Percentiles rank a stretch among this genome's conserved stretches.
Evolutionary conservation across 148 eudicot genomes (phyloP).

Genomic region (Dianthus caryophyllus): DNA sequence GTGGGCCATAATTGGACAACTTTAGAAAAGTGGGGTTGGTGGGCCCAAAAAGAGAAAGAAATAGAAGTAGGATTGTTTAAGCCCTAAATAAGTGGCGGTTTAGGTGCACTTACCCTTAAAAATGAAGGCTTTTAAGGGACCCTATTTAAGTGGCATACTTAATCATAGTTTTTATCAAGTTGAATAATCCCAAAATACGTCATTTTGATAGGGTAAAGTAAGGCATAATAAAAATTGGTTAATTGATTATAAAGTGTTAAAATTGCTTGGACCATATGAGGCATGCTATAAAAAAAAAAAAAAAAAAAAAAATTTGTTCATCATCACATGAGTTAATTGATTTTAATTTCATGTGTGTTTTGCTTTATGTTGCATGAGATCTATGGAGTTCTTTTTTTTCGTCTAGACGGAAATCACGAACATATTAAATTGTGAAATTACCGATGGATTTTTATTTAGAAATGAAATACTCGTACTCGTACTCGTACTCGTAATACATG

Average conservation of each 20-base stretch:
- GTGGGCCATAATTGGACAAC: slow-evolving; percentile 29
- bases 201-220: slow-evolving; percentile 25
- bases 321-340: not conserved
- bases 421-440: no score
- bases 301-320: no score
- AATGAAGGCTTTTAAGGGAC: slow-evolving; percentile 21
- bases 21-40: slow-evolving; percentile 16
- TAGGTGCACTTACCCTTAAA: slow-evolving; percentile 26
- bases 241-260: not conserved
- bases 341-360: slow-evolving; percentile 3
- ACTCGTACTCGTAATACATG: no score
- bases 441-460: no score
- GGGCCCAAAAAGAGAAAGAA: slow-evolving; percentile 13
- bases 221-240: not conserved
- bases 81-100: slow-evolving; percentile 27
- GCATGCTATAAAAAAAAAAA: not conserved
- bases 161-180: slow-evolving; percentile 25
- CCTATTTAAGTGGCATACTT: slow-evolving; percentile 11
- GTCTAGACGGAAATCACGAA: no score
- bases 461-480: no score
- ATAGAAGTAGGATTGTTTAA: slow-evolving; percentile 8
- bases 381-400: no score
- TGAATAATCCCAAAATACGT: slow-evolving; percentile 12
- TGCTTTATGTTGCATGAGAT: not conserved
- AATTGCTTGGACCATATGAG: slow-evolving; percentile 7